Conservation (phyloP, 108 stramenopile genomes). For the Pseudonitzschia delicatissima region DNA sequence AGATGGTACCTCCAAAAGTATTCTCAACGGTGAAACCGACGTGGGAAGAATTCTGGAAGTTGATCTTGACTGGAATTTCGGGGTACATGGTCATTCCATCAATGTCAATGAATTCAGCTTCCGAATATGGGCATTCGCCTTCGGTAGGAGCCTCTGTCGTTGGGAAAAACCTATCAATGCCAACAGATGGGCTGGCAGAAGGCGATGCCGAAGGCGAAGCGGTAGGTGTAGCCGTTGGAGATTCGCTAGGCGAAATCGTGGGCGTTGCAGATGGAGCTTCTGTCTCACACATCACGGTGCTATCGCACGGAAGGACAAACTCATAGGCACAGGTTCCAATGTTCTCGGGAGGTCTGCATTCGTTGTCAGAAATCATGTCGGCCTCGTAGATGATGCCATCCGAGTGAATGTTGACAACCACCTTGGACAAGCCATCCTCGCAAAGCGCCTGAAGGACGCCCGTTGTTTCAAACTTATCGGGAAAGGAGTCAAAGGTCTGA, state of each 20-base stretch:
- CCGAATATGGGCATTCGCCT: neutral
- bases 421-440: neutral
- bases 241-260: conserved; percentile 1
- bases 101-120: neutral
- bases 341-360: neutral
- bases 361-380: neutral
- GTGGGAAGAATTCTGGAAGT: neutral
- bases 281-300: too few species aligned
- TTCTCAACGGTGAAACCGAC: conserved; percentile 7
- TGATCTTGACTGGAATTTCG: neutral
- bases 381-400: neutral
- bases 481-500: neutral
- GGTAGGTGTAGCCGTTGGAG: conserved; percentile 19
- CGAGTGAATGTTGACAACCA: neutral
- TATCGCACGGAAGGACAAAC: conserved; percentile 3
- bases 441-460: neutral
- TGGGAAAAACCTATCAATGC: too few species aligned
- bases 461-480: neutral
- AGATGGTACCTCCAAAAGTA: conserved; percentile 1
- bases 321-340: conserved; percentile 7
- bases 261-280: too few species aligned
- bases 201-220: conserved; percentile 4
- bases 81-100: conserved; percentile 4
- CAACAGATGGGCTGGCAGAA: conserved; percentile 1
- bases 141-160: neutral